Percentiles rank a stretch among this genome's conserved stretches.
These are phyloP conservation scores for Zostera marina DNA, from an alignment of 116 monocot genomes.

Conservation along the genomic window DNA sequence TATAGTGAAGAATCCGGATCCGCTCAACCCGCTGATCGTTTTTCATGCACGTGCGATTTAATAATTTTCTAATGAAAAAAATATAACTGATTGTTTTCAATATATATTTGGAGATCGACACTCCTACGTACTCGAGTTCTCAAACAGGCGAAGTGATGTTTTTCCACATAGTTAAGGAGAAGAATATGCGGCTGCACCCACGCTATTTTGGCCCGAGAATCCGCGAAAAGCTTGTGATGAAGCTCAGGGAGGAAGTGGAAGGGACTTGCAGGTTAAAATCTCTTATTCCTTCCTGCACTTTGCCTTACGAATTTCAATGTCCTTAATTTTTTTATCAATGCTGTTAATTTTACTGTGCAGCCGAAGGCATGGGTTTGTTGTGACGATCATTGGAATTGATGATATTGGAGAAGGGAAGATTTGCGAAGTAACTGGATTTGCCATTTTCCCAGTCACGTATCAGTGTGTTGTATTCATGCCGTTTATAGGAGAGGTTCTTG, in stretches of 20 bases:
- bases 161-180: slow-evolving; percentile 78
- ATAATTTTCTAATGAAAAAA: too few relatives aligned
- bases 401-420: slow-evolving; percentile 84
- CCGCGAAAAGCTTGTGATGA: slow-evolving; percentile 72
- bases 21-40: too few relatives aligned
- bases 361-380: slow-evolving; percentile 85
- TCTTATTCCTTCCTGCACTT: not conserved
- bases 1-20: too few relatives aligned
- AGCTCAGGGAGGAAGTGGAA: slow-evolving; percentile 95
- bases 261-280: slow-evolving; percentile 72
- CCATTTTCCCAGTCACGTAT: slow-evolving; percentile 96
- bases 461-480: too few relatives aligned
- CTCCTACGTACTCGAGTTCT: too few relatives aligned
- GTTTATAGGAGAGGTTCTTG: slow-evolving; percentile 84
- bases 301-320: not conserved
- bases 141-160: too few relatives aligned
- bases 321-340: too few relatives aligned
- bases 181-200: slow-evolving; percentile 94
- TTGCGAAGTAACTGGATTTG: slow-evolving; percentile 86
- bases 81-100: too few relatives aligned
- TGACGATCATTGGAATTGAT: slow-evolving; percentile 78
- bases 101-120: too few relatives aligned
- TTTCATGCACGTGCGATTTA: too few relatives aligned
- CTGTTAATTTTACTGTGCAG: slow-evolving; percentile 18
- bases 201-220: slow-evolving; percentile 95